Conservation (phyloP, 768 basidiomycete species). For the Mycena epipterygia region DNA sequence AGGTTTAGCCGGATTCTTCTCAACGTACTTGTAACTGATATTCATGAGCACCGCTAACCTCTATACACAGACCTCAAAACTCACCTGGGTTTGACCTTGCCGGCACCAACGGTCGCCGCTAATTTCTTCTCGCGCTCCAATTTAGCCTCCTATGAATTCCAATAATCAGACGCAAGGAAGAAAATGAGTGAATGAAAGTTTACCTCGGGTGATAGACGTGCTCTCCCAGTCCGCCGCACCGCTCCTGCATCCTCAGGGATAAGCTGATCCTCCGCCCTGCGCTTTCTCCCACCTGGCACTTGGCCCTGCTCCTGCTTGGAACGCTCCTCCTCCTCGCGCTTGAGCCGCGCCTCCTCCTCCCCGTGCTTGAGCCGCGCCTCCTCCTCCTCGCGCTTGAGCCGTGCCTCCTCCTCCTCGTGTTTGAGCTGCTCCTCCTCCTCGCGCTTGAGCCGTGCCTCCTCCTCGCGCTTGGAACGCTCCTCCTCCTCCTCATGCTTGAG, state of each 20-base stretch:
- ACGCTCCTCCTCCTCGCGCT: not conserved
- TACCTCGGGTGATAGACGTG: not conserved
- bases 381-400: not conserved
- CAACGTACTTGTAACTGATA: not conserved
- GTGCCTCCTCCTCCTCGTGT: not conserved
- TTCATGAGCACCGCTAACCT: not conserved
- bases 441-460: not conserved
- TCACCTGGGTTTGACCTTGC: not conserved
- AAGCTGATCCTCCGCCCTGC: not conserved
- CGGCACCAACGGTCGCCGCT: not conserved
- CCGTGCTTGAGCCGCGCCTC: not conserved
- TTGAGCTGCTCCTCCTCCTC: not conserved
- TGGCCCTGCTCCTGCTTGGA: too few species aligned
- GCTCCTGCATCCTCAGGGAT: not conserved
- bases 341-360: not conserved
- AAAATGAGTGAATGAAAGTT: not conserved
- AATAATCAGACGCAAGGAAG: not conserved
- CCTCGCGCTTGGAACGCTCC: too few species aligned
- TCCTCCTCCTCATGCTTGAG: too few species aligned
- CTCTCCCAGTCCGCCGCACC: not conserved
- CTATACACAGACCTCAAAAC: not conserved
- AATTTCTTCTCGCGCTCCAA: not conserved
- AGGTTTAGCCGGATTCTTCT: not conserved
- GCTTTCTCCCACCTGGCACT: not conserved
- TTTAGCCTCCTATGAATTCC: not conserved